Base-by-base conservation (phyloP, 805 yeast genomes). In the Wickerhamomyces sydowiorum region DNA sequence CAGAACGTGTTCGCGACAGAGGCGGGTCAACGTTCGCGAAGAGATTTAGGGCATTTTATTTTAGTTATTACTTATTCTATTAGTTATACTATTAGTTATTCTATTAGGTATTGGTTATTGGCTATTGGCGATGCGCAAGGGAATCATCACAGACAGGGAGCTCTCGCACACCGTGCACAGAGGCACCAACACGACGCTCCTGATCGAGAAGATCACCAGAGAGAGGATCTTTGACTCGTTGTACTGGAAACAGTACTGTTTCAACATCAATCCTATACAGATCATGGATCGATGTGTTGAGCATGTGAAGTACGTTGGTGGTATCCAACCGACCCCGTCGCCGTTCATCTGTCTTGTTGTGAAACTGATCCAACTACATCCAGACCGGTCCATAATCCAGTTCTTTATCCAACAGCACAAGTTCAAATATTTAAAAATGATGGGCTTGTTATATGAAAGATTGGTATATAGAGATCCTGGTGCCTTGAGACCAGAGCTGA, bases 341-440 rank as follows among this genome's bases (percentile, higher is more conserved):
- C 82, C 80, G 13, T 88, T 87, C 51, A 57, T 86, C n/a, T 81
- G 95, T 54, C 69, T 95, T 36, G 60, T 88, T 27, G 76, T 87
- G 54, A 79, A 91, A 48, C 58, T 91, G 44, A 67, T 90, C 5
- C 95, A 91, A 59, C 61, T 93, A 15, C 78, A 78, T 47, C 97
- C 97, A 0, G 52, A 71, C 1, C 53, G 56, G 10, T 85, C 78
- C 5, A 76, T 86, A 5, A 55, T 86, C 2, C 55, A 65, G 15
- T 72, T 78, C 41, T 72, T 76, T 47, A 62, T 83, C 12, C 59
- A 59, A 2, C 93, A 90, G 51, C 64, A 68, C 38, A 78, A 82
- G 42, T 90, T 90, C 72, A 86, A 87, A 60, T 89, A 88, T 54
- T 61, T 87, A 38, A 77, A 84, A 1, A 82, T 86, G 1, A 57